phyloP scores from a whole-genome alignment of 2,329 filamentous ascomycete genomes.

The Tolypocladium endophyticum region DNA sequence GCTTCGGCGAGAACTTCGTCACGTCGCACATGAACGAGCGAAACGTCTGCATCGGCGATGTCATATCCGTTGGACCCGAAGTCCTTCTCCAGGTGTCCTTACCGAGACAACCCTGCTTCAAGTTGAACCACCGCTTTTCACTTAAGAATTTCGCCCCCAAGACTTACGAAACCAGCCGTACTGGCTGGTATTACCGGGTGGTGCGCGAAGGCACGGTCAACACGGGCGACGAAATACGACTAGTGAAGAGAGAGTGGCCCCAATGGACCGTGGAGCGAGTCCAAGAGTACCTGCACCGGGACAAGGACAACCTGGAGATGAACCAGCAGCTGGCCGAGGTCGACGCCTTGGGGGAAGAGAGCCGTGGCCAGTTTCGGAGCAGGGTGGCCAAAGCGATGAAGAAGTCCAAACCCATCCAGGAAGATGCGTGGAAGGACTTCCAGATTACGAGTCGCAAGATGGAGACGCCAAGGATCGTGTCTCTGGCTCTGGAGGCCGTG shows the following conservation, averaged over 20 bases:
- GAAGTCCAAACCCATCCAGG: slow-evolving; percentile 13
- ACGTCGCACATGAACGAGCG: slow-evolving; percentile 47
- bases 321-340: slow-evolving; percentile 41
- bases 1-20: slow-evolving; percentile 57
- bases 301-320: slow-evolving; percentile 38
- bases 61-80: slow-evolving; percentile 38
- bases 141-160: slow-evolving; percentile 50
- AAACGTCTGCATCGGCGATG: slow-evolving; percentile 56
- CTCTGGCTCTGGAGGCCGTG: slow-evolving; percentile 40
- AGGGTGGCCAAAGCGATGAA: slow-evolving; percentile 37
- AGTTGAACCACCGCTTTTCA: slow-evolving; percentile 57
- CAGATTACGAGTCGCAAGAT: slow-evolving; percentile 36
- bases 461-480: slow-evolving; percentile 40
- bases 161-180: slow-evolving; percentile 45
- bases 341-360: slow-evolving; percentile 38
- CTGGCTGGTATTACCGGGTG: slow-evolving; percentile 58
- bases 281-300: slow-evolving; percentile 51
- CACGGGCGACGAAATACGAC: slow-evolving; percentile 43
- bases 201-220: slow-evolving; percentile 41
- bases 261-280: slow-evolving; percentile 53
- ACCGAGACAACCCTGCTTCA: slow-evolving; percentile 56
- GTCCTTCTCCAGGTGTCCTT: slow-evolving; percentile 48
- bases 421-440: slow-evolving; percentile 32
- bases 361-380: slow-evolving; percentile 33
- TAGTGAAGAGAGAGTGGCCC: slow-evolving; percentile 45